Conservation (phyloP, 2,329 filamentous ascomycete genomes). For the Didymella pinodella region DNA sequence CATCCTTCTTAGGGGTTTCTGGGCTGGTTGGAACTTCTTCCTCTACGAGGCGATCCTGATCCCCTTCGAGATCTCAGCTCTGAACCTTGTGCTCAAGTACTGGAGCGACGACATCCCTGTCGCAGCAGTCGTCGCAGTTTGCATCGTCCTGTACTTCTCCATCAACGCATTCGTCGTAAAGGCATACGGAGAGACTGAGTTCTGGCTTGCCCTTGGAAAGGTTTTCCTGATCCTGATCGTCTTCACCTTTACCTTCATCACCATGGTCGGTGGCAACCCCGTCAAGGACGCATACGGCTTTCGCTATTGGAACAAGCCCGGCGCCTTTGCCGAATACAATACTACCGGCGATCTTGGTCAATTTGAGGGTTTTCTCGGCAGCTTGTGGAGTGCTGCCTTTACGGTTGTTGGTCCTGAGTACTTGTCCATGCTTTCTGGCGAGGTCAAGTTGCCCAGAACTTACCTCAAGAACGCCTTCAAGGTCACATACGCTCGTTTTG, state of each 20-base stretch:
- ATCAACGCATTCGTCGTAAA: neutral
- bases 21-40: neutral
- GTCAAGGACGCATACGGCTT: neutral
- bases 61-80: conserved; percentile 57
- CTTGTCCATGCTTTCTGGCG: conserved; percentile 55
- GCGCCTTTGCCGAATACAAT: neutral
- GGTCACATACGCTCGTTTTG: neutral
- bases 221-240: neutral
- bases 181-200: neutral
- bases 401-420: conserved; percentile 56
- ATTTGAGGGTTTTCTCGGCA: neutral
- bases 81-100: conserved; percentile 43
- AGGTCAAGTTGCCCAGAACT: conserved; percentile 51
- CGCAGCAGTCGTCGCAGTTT: conserved; percentile 32
- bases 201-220: neutral
- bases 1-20: neutral
- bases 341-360: neutral
- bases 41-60: conserved; percentile 58
- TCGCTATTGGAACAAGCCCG: neutral
- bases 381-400: neutral
- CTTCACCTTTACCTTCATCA: neutral
- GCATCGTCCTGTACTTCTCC: neutral
- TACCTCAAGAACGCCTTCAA: conserved; percentile 54
- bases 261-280: neutral
- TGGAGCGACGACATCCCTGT: conserved; percentile 55